Evolutionary conservation across 1,284 basidiomycete genomes (phyloP).

Genomic region (Cystobasidiaceae sp.): DNA sequence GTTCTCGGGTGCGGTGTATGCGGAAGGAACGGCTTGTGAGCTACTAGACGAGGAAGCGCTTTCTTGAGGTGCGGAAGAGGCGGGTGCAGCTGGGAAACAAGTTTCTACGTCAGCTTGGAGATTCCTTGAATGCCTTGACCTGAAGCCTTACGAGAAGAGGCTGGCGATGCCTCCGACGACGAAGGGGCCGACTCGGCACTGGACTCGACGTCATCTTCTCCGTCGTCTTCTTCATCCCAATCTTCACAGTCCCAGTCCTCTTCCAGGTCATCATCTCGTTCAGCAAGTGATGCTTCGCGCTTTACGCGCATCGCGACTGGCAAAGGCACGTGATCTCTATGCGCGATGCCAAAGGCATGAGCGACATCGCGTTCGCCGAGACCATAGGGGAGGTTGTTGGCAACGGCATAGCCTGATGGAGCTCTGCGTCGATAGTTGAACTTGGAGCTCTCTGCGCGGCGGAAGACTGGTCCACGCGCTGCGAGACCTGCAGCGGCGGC

Average conservation of each 20-base stretch:
- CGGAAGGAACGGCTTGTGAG: too few relatives aligned
- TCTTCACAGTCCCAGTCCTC: conserved; percentile 22
- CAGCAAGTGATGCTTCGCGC: neutral
- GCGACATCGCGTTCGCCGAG: conserved; percentile 10
- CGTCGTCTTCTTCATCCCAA: conserved; percentile 4
- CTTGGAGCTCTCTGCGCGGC: conserved; percentile 3
- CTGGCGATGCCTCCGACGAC: neutral
- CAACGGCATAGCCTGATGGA: conserved; percentile 1
- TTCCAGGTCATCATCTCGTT: conserved; percentile 5
- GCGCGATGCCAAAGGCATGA: neutral
- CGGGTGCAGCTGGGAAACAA: too few relatives aligned
- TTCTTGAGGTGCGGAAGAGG: too few relatives aligned
- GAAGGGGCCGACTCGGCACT: neutral
- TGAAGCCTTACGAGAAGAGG: too few relatives aligned
- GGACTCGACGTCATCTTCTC: neutral
- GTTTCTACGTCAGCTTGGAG: too few relatives aligned
- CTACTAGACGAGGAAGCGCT: too few relatives aligned
- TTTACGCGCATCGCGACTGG: conserved; percentile 7
- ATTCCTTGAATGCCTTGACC: too few relatives aligned
- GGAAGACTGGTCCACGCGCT: neutral
- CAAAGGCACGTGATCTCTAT: neutral
- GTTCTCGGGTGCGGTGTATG: too few relatives aligned
- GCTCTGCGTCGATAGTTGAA: conserved; percentile 5
- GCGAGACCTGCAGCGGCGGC: neutral
- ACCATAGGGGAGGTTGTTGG: neutral